Percentiles rank a stretch among this genome's conserved stretches.
Evolutionary conservation across 805 yeast species (phyloP).

Genomic region (Sungouiella blattae): DNA sequence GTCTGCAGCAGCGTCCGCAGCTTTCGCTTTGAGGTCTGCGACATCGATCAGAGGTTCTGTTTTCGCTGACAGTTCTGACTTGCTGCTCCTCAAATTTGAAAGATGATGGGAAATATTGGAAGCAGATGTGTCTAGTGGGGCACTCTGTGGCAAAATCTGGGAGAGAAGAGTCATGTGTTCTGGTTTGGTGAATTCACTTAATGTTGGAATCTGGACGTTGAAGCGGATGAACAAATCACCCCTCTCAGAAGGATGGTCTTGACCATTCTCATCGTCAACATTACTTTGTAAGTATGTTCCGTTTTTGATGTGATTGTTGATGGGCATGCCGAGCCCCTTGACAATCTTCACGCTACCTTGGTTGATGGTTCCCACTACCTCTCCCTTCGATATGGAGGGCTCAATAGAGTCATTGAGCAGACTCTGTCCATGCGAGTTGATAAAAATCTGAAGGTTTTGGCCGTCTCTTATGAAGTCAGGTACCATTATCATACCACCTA

Average conservation of each 20-base stretch:
- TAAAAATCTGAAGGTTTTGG: conserved; percentile 24
- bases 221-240: conserved; percentile 41
- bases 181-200: conserved; percentile 24
- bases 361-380: conserved; percentile 51
- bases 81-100: conserved; percentile 9
- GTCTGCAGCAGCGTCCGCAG: background rate
- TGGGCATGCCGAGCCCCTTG: conserved; percentile 63
- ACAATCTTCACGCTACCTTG: conserved; percentile 48
- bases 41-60: background rate
- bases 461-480: conserved; percentile 31
- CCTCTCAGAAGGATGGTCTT: conserved; percentile 12
- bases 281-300: conserved; percentile 26
- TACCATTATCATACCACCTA: conserved; percentile 50
- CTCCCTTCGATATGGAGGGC: conserved; percentile 27
- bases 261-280: background rate
- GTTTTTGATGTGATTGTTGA: conserved; percentile 17
- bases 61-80: background rate
- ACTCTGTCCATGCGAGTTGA: conserved; percentile 35
- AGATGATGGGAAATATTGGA: conserved; percentile 9
- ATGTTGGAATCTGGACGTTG: conserved; percentile 32
- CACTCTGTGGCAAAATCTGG: conserved; percentile 17
- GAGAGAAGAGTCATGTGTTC: conserved; percentile 19
- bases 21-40: too few relatives aligned
- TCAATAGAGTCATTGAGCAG: conserved; percentile 11
- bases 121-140: conserved; percentile 2